phyloP scores from a whole-genome alignment of 2,329 filamentous ascomycete species.

The Cylindrodendrum hubeiense region DNA sequence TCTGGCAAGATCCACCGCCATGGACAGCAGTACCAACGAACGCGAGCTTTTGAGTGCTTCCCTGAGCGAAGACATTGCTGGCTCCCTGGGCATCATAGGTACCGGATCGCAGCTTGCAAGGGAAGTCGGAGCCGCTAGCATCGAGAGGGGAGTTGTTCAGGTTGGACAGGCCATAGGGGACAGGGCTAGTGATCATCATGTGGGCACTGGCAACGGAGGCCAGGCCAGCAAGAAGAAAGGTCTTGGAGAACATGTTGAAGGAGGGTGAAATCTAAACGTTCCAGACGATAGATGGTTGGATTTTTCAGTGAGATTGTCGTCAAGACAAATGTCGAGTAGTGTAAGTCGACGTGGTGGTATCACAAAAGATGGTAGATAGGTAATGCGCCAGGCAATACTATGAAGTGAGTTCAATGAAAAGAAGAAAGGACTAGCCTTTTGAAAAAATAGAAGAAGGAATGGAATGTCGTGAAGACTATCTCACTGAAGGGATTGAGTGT shows the following conservation, averaged over 20 bases:
- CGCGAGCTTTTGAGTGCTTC: slow-evolving; percentile 60
- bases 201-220: slow-evolving; percentile 76
- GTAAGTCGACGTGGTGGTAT: slow-evolving; percentile 31
- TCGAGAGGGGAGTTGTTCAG: slow-evolving; percentile 74
- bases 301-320: slow-evolving; percentile 42
- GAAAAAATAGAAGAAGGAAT: slow-evolving; percentile 43
- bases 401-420: slow-evolving; percentile 31
- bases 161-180: slow-evolving; percentile 65
- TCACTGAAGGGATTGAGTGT: slow-evolving; percentile 45
- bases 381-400: slow-evolving; percentile 45
- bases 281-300: slow-evolving; percentile 46
- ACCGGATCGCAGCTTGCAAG: slow-evolving; percentile 78
- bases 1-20: slow-evolving; percentile 92
- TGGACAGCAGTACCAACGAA: slow-evolving; percentile 84
- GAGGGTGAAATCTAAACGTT: slow-evolving; percentile 43
- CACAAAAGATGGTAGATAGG: slow-evolving; percentile 39
- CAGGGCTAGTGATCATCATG: slow-evolving; percentile 78
- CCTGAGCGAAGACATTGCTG: slow-evolving; percentile 69
- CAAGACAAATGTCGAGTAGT: slow-evolving; percentile 44
- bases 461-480: slow-evolving; percentile 45
- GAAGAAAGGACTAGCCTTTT: slow-evolving; percentile 45
- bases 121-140: slow-evolving; percentile 75
- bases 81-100: slow-evolving; percentile 59
- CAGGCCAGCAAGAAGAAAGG: slow-evolving; percentile 67
- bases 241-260: slow-evolving; percentile 65